A percentile compares a stretch with the other conserved stretches of the same genome.
phyloP scores from a whole-genome alignment of 768 basidiomycete species.

The Lyophyllum decastes region DNA sequence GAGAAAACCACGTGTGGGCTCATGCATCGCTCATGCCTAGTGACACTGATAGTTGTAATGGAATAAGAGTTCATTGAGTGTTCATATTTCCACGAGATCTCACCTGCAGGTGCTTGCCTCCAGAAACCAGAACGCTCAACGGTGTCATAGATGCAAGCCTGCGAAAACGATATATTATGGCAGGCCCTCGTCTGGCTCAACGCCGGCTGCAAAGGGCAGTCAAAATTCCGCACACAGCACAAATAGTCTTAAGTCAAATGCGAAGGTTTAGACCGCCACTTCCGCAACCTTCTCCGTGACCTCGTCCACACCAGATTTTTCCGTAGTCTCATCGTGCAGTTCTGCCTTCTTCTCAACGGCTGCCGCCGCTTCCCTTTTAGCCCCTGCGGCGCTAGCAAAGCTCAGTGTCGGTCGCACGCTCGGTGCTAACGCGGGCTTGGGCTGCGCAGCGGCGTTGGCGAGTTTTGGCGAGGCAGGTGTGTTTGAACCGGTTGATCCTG shows the following conservation, averaged over 20 bases:
- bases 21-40: no score
- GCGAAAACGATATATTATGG: neutral
- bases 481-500: slow-evolving; percentile 21
- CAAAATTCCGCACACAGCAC: slow-evolving; percentile 1
- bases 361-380: slow-evolving; percentile 47
- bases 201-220: neutral
- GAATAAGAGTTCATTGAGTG: no score
- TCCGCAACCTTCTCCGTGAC: slow-evolving; percentile 14
- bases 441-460: slow-evolving; percentile 25
- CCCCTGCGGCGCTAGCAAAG: slow-evolving; percentile 83
- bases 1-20: no score
- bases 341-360: slow-evolving; percentile 16
- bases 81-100: no score
- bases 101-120: no score
- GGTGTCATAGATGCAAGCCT: neutral
- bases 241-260: slow-evolving; percentile 9
- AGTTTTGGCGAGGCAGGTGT: slow-evolving; percentile 27
- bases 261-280: slow-evolving; percentile 7
- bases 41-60: no score
- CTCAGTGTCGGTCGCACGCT: slow-evolving; percentile 74
- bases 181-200: neutral
- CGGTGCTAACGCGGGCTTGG: slow-evolving; percentile 37
- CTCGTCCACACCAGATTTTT: slow-evolving; percentile 14
- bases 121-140: no score
- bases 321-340: slow-evolving; percentile 13